Conservation (phyloP, 176 grass and related monocot genomes). For the bread wheat (Triticum aestivum) region IWGSC_CS_RefSeq_v2.1 NC_057797.1:217433754-217434253, state of each 20-base stretch:
- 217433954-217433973: slow-evolving; percentile 93
- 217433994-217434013: slow-evolving; percentile 14
- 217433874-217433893: slow-evolving; percentile 68
- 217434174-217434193: slow-evolving; percentile 77
- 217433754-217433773: slow-evolving; percentile 26
- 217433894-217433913: slow-evolving; percentile 69
- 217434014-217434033: slow-evolving; percentile 15
- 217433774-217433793: slow-evolving; percentile 66
- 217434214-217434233: slow-evolving; percentile 23
- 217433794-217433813: slow-evolving; percentile 85
- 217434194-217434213: slow-evolving; percentile 61
- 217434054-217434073: slow-evolving; percentile 81
- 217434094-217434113: slow-evolving; percentile 85
- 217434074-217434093: slow-evolving; percentile 92
- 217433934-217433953: slow-evolving; percentile 84
- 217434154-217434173: slow-evolving; percentile 83
- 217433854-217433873: slow-evolving; percentile 61
- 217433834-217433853: slow-evolving; percentile 87
- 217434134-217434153: slow-evolving; percentile 80
- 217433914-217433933: slow-evolving; percentile 89
- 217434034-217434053: slow-evolving; percentile 44
- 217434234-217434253: background rate
- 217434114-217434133: slow-evolving; percentile 78
- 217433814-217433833: slow-evolving; percentile 97
- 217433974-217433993: slow-evolving; percentile 45